Evolutionary conservation across 2,329 filamentous ascomycete genomes (phyloP).

Genomic region (Colletotrichum musicola): DNA sequence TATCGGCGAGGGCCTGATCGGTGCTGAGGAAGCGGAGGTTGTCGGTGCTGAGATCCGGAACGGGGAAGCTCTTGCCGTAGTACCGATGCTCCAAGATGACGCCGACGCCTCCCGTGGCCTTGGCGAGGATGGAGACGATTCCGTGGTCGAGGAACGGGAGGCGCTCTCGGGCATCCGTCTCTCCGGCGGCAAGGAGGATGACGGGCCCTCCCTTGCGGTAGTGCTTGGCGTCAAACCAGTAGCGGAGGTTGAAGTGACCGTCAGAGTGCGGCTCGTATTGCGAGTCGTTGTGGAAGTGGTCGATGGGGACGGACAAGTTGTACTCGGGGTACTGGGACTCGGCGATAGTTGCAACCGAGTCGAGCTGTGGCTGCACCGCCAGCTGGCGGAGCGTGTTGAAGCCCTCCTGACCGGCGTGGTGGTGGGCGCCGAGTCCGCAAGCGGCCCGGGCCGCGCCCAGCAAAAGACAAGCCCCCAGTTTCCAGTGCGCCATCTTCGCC

Average conservation of each 20-base stretch:
- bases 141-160: slow-evolving; percentile 82
- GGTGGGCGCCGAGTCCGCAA: slow-evolving; percentile 17
- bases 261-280: slow-evolving; percentile 82
- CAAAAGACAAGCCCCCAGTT: slow-evolving; percentile 28
- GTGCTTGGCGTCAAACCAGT: slow-evolving; percentile 84
- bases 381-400: slow-evolving; percentile 30
- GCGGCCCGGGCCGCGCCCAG: slow-evolving; percentile 23
- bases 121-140: slow-evolving; percentile 77
- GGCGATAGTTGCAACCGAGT: slow-evolving; percentile 7
- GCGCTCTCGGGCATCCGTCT: slow-evolving; percentile 73
- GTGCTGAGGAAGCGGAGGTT: slow-evolving; percentile 86
- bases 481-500: slow-evolving; percentile 27
- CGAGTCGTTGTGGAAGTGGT: slow-evolving; percentile 87
- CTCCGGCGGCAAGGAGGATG: slow-evolving; percentile 80
- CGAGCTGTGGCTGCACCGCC: neutral
- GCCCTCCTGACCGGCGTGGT: slow-evolving; percentile 9
- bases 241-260: slow-evolving; percentile 77
- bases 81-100: slow-evolving; percentile 90
- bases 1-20: slow-evolving; percentile 85
- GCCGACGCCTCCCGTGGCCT: slow-evolving; percentile 79
- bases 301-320: slow-evolving; percentile 68
- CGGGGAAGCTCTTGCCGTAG: slow-evolving; percentile 83
- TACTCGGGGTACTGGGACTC: slow-evolving; percentile 53
- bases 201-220: slow-evolving; percentile 85
- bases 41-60: slow-evolving; percentile 72